Conservation (phyloP, 2,329 filamentous ascomycete species). For the Podosphaera fusca region DNA sequence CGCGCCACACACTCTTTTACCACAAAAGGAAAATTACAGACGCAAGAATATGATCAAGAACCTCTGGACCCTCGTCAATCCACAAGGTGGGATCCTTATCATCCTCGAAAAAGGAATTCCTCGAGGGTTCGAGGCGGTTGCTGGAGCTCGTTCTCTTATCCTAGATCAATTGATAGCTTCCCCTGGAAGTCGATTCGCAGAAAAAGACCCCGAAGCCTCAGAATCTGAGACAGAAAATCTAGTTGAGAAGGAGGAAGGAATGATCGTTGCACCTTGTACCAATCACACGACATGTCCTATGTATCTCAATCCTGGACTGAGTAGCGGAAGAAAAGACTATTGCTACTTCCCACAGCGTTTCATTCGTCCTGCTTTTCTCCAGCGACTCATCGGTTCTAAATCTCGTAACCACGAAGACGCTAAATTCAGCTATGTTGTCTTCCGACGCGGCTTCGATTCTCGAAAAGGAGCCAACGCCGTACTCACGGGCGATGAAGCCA, state of each 20-base stretch:
- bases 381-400: slow-evolving; percentile 44
- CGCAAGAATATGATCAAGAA: slow-evolving; percentile 66
- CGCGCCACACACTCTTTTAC: slow-evolving; percentile 63
- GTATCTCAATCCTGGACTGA: slow-evolving; percentile 50
- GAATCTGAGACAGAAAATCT: slow-evolving; percentile 7
- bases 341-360: slow-evolving; percentile 84
- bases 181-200: slow-evolving; percentile 25
- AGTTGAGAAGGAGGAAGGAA: slow-evolving; percentile 30
- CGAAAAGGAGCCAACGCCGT: slow-evolving; percentile 19
- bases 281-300: slow-evolving; percentile 78
- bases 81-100: slow-evolving; percentile 66
- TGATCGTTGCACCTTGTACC: slow-evolving; percentile 58
- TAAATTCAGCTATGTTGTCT: slow-evolving; percentile 69
- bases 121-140: slow-evolving; percentile 78
- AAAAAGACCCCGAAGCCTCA: slow-evolving; percentile 13
- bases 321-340: slow-evolving; percentile 59
- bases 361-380: slow-evolving; percentile 61
- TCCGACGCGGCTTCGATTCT: slow-evolving; percentile 47
- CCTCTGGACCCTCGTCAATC: slow-evolving; percentile 68
- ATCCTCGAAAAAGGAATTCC: slow-evolving; percentile 80
- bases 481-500: slow-evolving; percentile 30
- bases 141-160: slow-evolving; percentile 58
- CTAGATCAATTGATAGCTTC: slow-evolving; percentile 52
- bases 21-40: slow-evolving; percentile 49
- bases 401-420: slow-evolving; percentile 74